A percentile compares a stretch with the other conserved stretches of the same genome.
Conservation (phyloP, 306 rosid species). For the Echinosophora koreensis region DNA sequence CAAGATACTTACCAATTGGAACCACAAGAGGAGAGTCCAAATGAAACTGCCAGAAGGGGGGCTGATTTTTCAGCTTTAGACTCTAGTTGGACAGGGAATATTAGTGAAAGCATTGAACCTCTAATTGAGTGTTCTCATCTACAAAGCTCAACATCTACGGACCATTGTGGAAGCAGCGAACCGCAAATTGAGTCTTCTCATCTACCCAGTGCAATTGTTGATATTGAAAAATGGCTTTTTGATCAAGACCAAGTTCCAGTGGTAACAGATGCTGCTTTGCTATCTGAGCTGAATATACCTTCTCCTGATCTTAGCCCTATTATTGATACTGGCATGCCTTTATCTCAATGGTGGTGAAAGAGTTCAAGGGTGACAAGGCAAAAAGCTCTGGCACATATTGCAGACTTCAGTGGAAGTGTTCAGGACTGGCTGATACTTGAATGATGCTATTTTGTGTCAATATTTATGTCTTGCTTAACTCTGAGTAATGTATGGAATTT, state of each 20-base stretch:
- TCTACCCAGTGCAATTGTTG: conserved; percentile 18
- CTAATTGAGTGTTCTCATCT: conserved; percentile 38
- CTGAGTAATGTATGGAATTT: conserved; percentile 32
- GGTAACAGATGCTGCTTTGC: conserved; percentile 50
- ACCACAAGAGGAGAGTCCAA: conserved; percentile 40
- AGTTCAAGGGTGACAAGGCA: conserved; percentile 26
- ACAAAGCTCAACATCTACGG: conserved; percentile 44
- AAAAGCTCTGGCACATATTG: conserved; percentile 28
- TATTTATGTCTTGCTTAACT: conserved; percentile 19
- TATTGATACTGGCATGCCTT: conserved; percentile 46
- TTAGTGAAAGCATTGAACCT: conserved; percentile 51
- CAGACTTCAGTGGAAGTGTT: conserved; percentile 23
- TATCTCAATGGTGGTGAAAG: conserved; percentile 40
- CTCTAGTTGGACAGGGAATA: conserved; percentile 49
- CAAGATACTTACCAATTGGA: conserved; percentile 36
- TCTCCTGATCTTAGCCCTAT: conserved; percentile 55
- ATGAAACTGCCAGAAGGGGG: conserved; percentile 27
- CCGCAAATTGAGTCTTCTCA: conserved; percentile 1
- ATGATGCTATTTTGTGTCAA: conserved; percentile 42
- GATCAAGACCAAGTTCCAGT: conserved; percentile 43
- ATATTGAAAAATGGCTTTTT: conserved; percentile 57
- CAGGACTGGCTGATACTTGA: conserved; percentile 39
- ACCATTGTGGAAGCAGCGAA: conserved; percentile 37
- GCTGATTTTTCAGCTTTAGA: conserved; percentile 40
- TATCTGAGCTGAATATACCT: conserved; percentile 47